Conservation (phyloP, 2,329 filamentous ascomycete species). For the Magnaporthiopsis poae region DNA sequence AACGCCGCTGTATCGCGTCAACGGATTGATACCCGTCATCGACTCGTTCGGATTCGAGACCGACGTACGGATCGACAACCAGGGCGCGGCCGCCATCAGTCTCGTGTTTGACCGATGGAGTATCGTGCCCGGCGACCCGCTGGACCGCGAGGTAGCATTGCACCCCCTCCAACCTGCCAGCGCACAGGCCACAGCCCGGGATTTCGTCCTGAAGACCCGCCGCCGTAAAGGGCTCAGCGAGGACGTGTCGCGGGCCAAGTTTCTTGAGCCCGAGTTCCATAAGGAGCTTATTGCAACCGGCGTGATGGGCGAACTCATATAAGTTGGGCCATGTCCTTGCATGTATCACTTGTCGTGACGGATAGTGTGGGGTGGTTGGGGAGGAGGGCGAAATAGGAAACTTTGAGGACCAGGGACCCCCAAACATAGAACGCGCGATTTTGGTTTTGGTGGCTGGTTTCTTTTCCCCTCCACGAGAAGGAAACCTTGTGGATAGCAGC, state of each 20-base stretch:
- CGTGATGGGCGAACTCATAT: constrained; percentile 52
- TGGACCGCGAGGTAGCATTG: constrained; percentile 76
- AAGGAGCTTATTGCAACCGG: constrained; percentile 80
- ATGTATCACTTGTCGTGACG: background rate
- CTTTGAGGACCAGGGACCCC: background rate
- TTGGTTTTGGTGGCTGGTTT: background rate
- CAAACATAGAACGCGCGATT: background rate
- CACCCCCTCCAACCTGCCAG: constrained; percentile 78
- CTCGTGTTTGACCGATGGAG: constrained; percentile 94
- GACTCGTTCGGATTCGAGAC: constrained; percentile 98
- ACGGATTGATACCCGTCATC: constrained; percentile 86
- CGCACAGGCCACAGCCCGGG: constrained; percentile 79
- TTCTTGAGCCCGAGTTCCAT: constrained; percentile 90
- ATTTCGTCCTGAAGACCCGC: constrained; percentile 94
- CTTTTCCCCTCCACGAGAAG: background rate
- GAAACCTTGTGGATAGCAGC: background rate
- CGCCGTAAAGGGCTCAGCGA: constrained; percentile 87
- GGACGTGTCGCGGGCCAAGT: constrained; percentile 91
- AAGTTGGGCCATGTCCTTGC: background rate
- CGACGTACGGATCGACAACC: constrained; percentile 88
- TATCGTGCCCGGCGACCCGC: constrained; percentile 87
- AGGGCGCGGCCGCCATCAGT: constrained; percentile 81
- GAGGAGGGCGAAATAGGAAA: background rate
- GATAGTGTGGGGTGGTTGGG: background rate
- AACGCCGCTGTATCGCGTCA: constrained; percentile 85